Base-by-base conservation (phyloP, 75 land plant genomes). In the Selaginella tamariscina region DNA sequence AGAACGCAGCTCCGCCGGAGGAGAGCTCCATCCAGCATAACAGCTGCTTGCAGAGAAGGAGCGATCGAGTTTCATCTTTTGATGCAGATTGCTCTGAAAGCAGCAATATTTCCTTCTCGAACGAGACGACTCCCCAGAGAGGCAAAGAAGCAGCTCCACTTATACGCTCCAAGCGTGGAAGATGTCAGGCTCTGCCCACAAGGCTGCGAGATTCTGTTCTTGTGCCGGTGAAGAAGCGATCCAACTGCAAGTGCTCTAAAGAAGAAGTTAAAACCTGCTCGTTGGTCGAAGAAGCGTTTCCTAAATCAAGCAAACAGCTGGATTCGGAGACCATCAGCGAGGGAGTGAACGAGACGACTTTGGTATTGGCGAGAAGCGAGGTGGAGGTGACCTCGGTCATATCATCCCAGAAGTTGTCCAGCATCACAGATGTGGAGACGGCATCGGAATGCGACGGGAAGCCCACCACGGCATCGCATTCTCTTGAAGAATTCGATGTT, bases 201-300 rank as follows among this genome's bases (percentile, higher is more conserved):
- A 62, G 81, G 67, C 84, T 88, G 55, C 84, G 76, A 1, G 96
- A 91, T 71, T 91, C 96, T 0, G 79, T 91, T 30, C 68, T 91
- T 69, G 85, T 82, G 65, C 83, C 86, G 24, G 82, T 86, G 82
- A 88, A 71, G 89, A 91, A 91, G 59, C 77, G 74, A 15, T 73
- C 65, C 15, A 21, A 30, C 28, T n/a, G n/a, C n/a, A 71, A 66
- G 65, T 56, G 29, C 26, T 22, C 74, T 18, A 32, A 55, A 49
- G 21, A 5, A 18, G 56, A 44, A 8, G 15, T 39, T 39, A 15
- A 39, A 39, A 15, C 5, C 5, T 5, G 15, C 5, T 5, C 49
- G 5, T 15, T 5, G 5, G 11, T 15, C 15, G 49, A 5, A 5
- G 49, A 39, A 39, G 49, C 5, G 15, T 5, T 15, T 15, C 49